Conservation (phyloP, 805 yeast genomes). For the Pichia kluyveri region DNA sequence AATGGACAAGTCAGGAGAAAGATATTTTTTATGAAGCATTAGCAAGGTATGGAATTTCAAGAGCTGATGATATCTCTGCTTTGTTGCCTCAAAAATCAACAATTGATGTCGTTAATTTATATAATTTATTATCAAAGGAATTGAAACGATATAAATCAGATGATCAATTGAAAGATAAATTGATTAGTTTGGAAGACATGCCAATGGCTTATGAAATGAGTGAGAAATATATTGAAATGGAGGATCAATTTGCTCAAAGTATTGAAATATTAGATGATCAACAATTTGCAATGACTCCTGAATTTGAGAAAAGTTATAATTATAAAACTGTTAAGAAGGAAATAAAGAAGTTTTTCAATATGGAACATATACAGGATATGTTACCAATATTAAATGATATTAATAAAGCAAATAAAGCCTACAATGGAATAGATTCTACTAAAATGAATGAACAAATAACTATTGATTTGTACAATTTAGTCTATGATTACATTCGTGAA, state of each 20-base stretch:
- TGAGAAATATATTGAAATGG: slow-evolving; percentile 32
- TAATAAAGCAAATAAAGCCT: background rate
- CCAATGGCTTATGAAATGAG: slow-evolving; percentile 49
- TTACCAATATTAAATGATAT: background rate
- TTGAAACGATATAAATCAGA: slow-evolving; percentile 20
- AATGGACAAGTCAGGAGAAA: slow-evolving; percentile 43
- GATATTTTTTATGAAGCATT: slow-evolving; percentile 41
- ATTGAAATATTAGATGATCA: slow-evolving; percentile 4
- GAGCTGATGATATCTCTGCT: slow-evolving; percentile 31
- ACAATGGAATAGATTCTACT: background rate
- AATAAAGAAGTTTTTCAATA: background rate
- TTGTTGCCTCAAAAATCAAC: slow-evolving; percentile 33
- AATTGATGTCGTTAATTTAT: slow-evolving; percentile 38
- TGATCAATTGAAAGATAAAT: slow-evolving; percentile 10
- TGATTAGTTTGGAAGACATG: slow-evolving; percentile 33
- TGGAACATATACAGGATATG: background rate
- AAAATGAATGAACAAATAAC: background rate
- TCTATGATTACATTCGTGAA: background rate
- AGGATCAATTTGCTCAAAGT: slow-evolving; percentile 26
- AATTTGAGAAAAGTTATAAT: background rate
- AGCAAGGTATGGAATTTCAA: slow-evolving; percentile 39
- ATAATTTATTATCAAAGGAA: slow-evolving; percentile 28
- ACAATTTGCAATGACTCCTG: background rate
- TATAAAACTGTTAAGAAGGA: background rate
- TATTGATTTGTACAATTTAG: background rate